These are phyloP conservation scores for Sphaerulina vaccinii DNA, from an alignment of 2,329 filamentous ascomycete species.

Conservation along the genomic window DNA sequence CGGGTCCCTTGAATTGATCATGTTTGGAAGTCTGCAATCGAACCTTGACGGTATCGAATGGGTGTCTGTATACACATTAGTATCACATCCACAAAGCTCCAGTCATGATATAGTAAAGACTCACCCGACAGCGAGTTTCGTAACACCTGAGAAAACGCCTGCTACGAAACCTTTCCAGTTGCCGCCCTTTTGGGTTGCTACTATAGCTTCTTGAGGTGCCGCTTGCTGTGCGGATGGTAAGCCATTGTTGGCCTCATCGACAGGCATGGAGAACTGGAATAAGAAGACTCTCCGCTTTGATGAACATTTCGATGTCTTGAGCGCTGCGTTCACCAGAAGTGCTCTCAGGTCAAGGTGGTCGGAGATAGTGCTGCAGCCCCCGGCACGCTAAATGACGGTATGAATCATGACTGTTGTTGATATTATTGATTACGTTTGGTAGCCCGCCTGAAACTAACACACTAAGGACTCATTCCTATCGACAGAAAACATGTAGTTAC, in stretches of 20 bases:
- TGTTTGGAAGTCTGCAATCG: conserved; percentile 82
- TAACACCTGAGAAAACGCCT: conserved; percentile 91
- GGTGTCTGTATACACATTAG: conserved; percentile 52
- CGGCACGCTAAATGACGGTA: neutral
- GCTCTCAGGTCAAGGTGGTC: neutral
- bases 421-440: neutral
- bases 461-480: neutral
- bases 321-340: neutral
- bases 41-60: conserved; percentile 96
- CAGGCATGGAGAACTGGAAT: conserved; percentile 19
- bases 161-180: conserved; percentile 96
- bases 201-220: conserved; percentile 15
- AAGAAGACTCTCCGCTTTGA: conserved; percentile 8
- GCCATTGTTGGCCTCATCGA: conserved; percentile 28
- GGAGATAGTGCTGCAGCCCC: neutral
- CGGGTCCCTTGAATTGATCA: conserved; percentile 76
- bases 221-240: conserved; percentile 20
- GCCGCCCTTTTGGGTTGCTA: conserved; percentile 29
- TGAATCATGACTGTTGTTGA: neutral
- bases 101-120: too few species aligned
- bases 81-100: neutral
- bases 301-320: neutral
- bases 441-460: neutral
- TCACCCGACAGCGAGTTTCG: conserved; percentile 74
- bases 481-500: too few species aligned